Conservation (phyloP, 1,284 basidiomycete genomes). For the Trametes versicolor region DNA sequence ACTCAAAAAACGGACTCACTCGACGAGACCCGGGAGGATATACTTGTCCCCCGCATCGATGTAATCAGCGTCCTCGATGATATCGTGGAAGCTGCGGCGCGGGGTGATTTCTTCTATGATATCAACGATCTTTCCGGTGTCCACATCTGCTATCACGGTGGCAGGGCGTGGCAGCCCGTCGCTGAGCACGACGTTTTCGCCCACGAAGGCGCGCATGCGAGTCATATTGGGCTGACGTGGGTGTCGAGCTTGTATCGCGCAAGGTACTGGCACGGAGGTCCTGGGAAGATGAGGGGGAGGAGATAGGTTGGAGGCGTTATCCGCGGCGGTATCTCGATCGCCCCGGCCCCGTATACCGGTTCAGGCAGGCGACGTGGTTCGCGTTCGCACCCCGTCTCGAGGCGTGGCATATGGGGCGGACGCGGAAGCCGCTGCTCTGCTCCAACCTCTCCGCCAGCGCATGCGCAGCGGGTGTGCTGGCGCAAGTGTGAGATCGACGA, state of each 20-base stretch:
- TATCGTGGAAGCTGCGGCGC: conserved; percentile 48
- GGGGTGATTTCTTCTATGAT: conserved; percentile 52
- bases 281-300: not conserved
- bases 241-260: not conserved
- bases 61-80: conserved; percentile 51
- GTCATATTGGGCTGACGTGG: conserved; percentile 19
- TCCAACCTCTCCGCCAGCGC: conserved; percentile 5
- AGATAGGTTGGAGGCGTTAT: conserved; percentile 14
- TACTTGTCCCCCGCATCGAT: conserved; percentile 71
- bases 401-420: not conserved
- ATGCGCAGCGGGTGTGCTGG: conserved; percentile 1
- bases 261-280: not conserved
- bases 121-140: conserved; percentile 73
- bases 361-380: conserved; percentile 30
- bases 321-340: conserved; percentile 23
- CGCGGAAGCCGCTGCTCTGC: conserved; percentile 5
- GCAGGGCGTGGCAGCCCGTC: conserved; percentile 65
- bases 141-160: conserved; percentile 72
- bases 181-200: conserved; percentile 67
- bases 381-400: conserved; percentile 11
- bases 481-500: conserved; percentile 8
- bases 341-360: conserved; percentile 11
- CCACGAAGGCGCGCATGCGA: conserved; percentile 50
- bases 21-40: conserved; percentile 87
- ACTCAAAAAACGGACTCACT: conserved; percentile 59